Evolutionary conservation across 306 rosid genomes (phyloP), one percentile per base, ranked within the genome.

Genomic region (Phaseolus lunatus): DNA sequence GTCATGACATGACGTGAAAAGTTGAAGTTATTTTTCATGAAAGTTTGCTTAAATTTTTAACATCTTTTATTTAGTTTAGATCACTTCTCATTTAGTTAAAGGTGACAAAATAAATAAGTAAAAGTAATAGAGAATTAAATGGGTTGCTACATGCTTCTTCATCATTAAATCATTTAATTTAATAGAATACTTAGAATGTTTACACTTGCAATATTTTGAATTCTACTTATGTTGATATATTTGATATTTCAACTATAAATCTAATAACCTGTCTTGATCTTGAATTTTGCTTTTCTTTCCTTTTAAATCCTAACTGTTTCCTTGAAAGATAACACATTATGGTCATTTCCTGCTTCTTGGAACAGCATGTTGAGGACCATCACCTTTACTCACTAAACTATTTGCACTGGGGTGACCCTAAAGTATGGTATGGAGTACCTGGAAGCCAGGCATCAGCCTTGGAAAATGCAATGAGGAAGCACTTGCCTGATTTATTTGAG

Each of bases 311-410:
- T 72, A 67, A 56, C 15, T 50, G 24, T 75, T 75, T 62, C 29
- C 67, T 50, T 37, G 24, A 61, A 75, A 64, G 72, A 49, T 81
- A 47, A 84, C 72, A n/a, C 47, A 66, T 72, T 75, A 78, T 26
- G 27, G 52, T 75, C 4, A 29, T 80, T 80, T 82, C 44, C 62
- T 84, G 71, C 62, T 80, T 88, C 70, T 78, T 87, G 68, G 7
- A 72, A 83, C 92, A 95, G 99, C 99, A 95, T 86, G 97, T 95
- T 67, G 99, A 95, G 82, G 99, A 95, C 69, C 99, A 95, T 84
- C 99, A 92, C 81, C 96, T 95, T 23, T 95, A 92, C 86, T 95
- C 99, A 5, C 84, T 95, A 56, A 95, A 95, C 85, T 95, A 89
- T 85, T 80, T 92, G 70, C 99, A 95, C 75, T 92, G 88, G 87